These are phyloP conservation scores for Cyclotella kingstonii DNA, from an alignment of 108 stramenopile genomes.

Conservation along the genomic window DNA sequence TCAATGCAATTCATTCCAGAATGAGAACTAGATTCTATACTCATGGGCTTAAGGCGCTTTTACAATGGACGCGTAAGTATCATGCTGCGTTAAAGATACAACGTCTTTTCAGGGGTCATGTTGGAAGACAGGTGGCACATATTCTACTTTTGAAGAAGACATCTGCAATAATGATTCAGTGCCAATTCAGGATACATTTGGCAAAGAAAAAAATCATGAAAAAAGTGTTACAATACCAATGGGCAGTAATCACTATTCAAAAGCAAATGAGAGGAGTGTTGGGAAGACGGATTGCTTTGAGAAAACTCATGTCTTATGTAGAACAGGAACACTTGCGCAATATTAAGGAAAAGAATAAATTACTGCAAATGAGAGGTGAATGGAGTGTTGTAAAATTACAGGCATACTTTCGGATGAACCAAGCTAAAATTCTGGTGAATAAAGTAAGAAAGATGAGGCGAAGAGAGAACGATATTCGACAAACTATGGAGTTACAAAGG, in stretches of 20 bases:
- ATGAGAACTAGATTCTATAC: background rate
- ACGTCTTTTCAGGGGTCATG: constrained; percentile 15
- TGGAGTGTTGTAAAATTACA: constrained; percentile 19
- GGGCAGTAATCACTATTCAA: constrained; percentile 26
- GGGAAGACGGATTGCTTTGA: constrained; percentile 31
- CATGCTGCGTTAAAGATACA: constrained; percentile 16
- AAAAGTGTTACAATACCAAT: constrained; percentile 3
- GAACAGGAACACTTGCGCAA: constrained; percentile 18
- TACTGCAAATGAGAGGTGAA: constrained; percentile 14
- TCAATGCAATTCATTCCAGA: constrained; percentile 9
- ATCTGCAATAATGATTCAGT: constrained; percentile 24
- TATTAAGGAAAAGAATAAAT: constrained; percentile 19
- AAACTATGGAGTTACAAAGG: constrained; percentile 33
- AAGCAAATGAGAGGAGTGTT: constrained; percentile 20
- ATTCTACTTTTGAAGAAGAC: background rate
- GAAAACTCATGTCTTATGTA: constrained; percentile 19
- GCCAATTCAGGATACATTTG: constrained; percentile 16
- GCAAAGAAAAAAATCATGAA: constrained; percentile 4
- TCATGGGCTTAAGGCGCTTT: constrained; percentile 16
- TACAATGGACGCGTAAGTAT: constrained; percentile 2
- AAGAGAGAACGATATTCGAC: constrained; percentile 21
- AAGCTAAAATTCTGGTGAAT: background rate
- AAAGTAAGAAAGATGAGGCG: constrained; percentile 13
- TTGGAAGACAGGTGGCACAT: constrained; percentile 15
- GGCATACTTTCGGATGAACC: constrained; percentile 15